phyloP scores from a whole-genome alignment of 106 monocot species.

The Posidonia australis region DNA sequence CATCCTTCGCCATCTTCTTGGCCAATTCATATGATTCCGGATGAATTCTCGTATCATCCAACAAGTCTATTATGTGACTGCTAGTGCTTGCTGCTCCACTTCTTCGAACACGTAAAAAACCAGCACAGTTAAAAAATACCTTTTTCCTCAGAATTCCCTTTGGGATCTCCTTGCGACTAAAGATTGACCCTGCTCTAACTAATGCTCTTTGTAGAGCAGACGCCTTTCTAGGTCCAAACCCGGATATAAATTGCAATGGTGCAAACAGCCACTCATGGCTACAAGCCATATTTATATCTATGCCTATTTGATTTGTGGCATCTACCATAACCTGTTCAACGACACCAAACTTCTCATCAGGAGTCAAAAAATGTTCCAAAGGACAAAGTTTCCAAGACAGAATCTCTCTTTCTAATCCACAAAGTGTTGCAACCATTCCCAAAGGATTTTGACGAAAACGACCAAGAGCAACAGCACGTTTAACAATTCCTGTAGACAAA shows the following conservation, averaged over 20 bases:
- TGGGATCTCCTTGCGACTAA: slow-evolving; percentile 69
- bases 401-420: slow-evolving; percentile 86
- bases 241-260: slow-evolving; percentile 83
- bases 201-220: slow-evolving; percentile 73
- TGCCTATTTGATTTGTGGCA: slow-evolving; percentile 83
- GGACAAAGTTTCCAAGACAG: slow-evolving; percentile 91
- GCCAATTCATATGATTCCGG: slow-evolving; percentile 93
- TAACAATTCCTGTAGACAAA: slow-evolving; percentile 63
- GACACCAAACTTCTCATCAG: slow-evolving; percentile 88
- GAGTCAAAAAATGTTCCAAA: slow-evolving; percentile 63
- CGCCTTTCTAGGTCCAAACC: slow-evolving; percentile 86
- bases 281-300: slow-evolving; percentile 88
- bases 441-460: slow-evolving; percentile 94
- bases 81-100: slow-evolving; percentile 64
- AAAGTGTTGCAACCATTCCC: slow-evolving; percentile 92
- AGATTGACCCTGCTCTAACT: slow-evolving; percentile 64
- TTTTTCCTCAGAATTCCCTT: slow-evolving; percentile 72
- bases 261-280: slow-evolving; percentile 97
- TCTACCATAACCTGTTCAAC: slow-evolving; percentile 98
- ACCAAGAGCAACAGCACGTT: slow-evolving; percentile 87
- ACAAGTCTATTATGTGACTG: slow-evolving; percentile 64
- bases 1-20: slow-evolving; percentile 73
- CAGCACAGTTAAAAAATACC: slow-evolving; percentile 74
- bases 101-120: slow-evolving; percentile 73
- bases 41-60: slow-evolving; percentile 98